Conservation (phyloP, 306 rosid species). For the Cicer judaicum region DNA sequence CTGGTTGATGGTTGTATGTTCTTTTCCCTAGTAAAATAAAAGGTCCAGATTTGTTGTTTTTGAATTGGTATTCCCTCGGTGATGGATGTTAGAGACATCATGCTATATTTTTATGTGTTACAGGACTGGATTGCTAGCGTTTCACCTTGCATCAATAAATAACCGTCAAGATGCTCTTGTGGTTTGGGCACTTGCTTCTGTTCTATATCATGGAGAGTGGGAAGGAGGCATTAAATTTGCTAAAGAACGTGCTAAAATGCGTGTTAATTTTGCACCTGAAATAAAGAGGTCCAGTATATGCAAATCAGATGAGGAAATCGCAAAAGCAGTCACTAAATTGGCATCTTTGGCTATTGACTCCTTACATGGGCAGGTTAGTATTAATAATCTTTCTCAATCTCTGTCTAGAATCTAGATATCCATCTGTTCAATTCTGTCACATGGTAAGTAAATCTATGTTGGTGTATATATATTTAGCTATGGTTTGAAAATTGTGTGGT, state of each 20-base stretch:
- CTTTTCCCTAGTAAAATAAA: slow-evolving; percentile 15
- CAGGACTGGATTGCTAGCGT: slow-evolving; percentile 85
- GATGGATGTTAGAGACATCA: slow-evolving; percentile 40
- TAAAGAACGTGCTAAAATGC: slow-evolving; percentile 52
- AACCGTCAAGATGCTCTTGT: slow-evolving; percentile 74
- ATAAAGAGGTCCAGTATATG: slow-evolving; percentile 51
- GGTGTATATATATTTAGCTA: slow-evolving; percentile 16
- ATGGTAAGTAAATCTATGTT: slow-evolving; percentile 58
- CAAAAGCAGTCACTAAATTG: slow-evolving; percentile 60
- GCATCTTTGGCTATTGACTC: slow-evolving; percentile 65
- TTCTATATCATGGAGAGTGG: slow-evolving; percentile 83
- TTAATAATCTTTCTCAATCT: slow-evolving; percentile 46
- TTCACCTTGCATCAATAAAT: slow-evolving; percentile 77
- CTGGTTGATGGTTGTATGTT: slow-evolving; percentile 6
- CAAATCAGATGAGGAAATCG: slow-evolving; percentile 71
- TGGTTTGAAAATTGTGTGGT: slow-evolving; percentile 36
- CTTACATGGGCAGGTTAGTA: slow-evolving; percentile 46
- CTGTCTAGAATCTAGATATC: slow-evolving; percentile 57
- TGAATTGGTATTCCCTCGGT: slow-evolving; percentile 28
- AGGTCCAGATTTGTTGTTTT: slow-evolving; percentile 19
- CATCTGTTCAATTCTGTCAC: slow-evolving; percentile 48
- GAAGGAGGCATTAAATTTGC: slow-evolving; percentile 71
- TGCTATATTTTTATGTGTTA: slow-evolving; percentile 42
- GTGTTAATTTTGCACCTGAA: slow-evolving; percentile 71
- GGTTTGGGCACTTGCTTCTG: slow-evolving; percentile 73